phyloP scores from a whole-genome alignment of 768 basidiomycete species.

The Xerocomellus intermedius region DNA sequence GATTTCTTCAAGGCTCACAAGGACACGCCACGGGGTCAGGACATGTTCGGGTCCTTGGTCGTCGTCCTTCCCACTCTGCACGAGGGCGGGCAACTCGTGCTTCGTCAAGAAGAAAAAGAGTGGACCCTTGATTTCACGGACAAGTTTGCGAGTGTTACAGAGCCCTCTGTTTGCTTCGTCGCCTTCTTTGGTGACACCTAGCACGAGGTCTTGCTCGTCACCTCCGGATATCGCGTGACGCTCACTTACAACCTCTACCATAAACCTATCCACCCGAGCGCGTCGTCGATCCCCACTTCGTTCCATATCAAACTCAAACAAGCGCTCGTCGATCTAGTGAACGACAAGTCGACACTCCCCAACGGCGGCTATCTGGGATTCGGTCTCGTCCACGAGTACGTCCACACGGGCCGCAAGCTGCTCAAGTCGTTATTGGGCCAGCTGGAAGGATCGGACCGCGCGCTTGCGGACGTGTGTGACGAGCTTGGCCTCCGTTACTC shows the following conservation, averaged over 20 bases:
- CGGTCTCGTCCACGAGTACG: slow-evolving; percentile 15
- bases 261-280: background rate
- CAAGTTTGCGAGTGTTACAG: background rate
- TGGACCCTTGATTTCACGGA: slow-evolving; percentile 3
- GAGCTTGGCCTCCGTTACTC: slow-evolving; percentile 3
- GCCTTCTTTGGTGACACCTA: slow-evolving; percentile 45
- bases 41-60: slow-evolving; percentile 54
- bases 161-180: slow-evolving; percentile 33
- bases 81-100: slow-evolving; percentile 12
- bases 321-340: background rate
- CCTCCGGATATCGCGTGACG: slow-evolving; percentile 43
- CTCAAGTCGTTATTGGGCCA: slow-evolving; percentile 1
- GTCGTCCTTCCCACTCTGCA: slow-evolving; percentile 44
- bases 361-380: slow-evolving; percentile 14
- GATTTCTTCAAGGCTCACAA: slow-evolving; percentile 13
- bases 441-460: slow-evolving; percentile 13
- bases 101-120: slow-evolving; percentile 1
- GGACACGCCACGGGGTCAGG: slow-evolving; percentile 34
- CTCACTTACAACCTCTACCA: slow-evolving; percentile 42
- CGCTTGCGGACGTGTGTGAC: slow-evolving; percentile 5
- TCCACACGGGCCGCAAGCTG: background rate
- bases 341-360: slow-evolving; percentile 1
- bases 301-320: background rate
- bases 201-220: slow-evolving; percentile 44
- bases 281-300: background rate